These are phyloP conservation scores for Galeopsis tetrahit DNA, from an alignment of 257 asterid species.

Conservation along the genomic window DNA sequence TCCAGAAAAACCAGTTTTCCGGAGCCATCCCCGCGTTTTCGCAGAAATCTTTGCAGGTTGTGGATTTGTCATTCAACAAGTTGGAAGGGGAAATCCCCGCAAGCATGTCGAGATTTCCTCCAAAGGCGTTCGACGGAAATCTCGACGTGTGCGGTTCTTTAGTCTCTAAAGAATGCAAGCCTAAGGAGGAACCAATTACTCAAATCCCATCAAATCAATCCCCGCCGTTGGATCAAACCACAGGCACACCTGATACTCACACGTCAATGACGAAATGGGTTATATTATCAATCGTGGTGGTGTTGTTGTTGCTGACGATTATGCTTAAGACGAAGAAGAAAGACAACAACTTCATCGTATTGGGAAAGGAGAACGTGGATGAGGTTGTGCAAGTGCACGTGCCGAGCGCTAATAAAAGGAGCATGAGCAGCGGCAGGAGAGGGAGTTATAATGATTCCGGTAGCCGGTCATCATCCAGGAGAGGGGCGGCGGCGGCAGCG, in stretches of 20 bases:
- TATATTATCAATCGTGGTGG: conserved; percentile 56
- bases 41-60: conserved; percentile 43
- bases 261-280: conserved; percentile 51
- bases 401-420: conserved; percentile 37
- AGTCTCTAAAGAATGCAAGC: conserved; percentile 47
- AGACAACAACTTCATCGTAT: conserved; percentile 46
- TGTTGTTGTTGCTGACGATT: conserved; percentile 53
- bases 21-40: conserved; percentile 59
- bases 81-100: conserved; percentile 77
- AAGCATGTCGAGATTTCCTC: conserved; percentile 53
- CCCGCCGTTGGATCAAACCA: too few species aligned
- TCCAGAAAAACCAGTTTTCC: conserved; percentile 63
- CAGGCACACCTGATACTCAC: too few species aligned
- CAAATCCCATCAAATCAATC: too few species aligned
- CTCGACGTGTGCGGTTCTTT: conserved; percentile 58
- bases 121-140: conserved; percentile 56
- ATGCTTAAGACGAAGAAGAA: conserved; percentile 48
- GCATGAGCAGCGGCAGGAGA: conserved; percentile 34
- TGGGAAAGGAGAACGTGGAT: conserved; percentile 56
- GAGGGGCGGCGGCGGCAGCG: conserved; percentile 32
- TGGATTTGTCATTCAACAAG: conserved; percentile 57
- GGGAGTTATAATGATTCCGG: conserved; percentile 28
- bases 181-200: not conserved
- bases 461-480: conserved; percentile 50
- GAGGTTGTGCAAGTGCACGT: conserved; percentile 51